Conservation (phyloP, 2,329 filamentous ascomycete genomes). For the Sporothrix protearum region DNA sequence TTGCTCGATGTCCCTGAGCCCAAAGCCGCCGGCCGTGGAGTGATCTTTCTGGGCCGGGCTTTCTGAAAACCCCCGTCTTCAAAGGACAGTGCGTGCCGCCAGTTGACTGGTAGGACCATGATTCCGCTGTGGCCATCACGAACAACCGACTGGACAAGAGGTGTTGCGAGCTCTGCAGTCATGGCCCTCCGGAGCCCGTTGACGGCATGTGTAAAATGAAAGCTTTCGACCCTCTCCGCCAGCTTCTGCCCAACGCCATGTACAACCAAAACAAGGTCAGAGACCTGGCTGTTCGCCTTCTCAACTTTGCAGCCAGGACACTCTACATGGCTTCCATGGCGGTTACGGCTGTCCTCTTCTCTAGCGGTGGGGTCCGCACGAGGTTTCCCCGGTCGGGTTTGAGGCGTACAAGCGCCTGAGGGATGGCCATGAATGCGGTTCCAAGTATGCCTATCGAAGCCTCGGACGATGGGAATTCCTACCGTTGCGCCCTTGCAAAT, state of each 20-base stretch:
- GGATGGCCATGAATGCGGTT: constrained; percentile 59
- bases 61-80: constrained; percentile 60
- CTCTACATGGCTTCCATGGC: constrained; percentile 28
- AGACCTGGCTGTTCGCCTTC: constrained; percentile 65
- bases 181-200: constrained; percentile 83
- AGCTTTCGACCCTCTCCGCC: constrained; percentile 90
- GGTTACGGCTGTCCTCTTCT: background rate
- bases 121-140: constrained; percentile 78
- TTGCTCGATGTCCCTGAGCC: constrained; percentile 85
- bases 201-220: constrained; percentile 94
- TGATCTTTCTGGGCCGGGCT: constrained; percentile 46
- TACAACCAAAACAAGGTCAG: constrained; percentile 83
- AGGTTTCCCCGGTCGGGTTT: background rate
- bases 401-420: background rate
- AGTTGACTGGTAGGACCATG: constrained; percentile 93
- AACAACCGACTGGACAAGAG: constrained; percentile 70
- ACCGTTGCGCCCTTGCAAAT: constrained; percentile 80
- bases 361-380: background rate
- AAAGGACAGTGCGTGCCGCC: constrained; percentile 83
- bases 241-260: constrained; percentile 97
- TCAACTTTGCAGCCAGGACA: constrained; percentile 62
- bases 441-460: constrained; percentile 79
- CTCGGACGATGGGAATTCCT: constrained; percentile 82
- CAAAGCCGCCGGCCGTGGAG: constrained; percentile 55
- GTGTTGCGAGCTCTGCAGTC: constrained; percentile 75